phyloP scores from a whole-genome alignment of 805 yeast species.

The Saccharomyces eubayanus region DNA sequence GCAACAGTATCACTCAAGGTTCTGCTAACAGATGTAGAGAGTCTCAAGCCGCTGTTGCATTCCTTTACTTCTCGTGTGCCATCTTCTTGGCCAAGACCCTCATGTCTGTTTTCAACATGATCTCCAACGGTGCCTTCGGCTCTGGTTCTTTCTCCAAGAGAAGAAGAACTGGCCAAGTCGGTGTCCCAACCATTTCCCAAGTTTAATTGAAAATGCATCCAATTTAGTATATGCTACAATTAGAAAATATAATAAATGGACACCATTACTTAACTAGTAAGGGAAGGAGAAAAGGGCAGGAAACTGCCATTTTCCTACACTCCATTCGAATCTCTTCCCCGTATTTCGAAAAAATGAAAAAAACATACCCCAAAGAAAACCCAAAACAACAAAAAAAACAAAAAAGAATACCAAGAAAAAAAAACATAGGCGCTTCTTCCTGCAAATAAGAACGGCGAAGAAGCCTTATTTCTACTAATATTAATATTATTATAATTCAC shows the following conservation, averaged over 20 bases:
- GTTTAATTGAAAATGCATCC: slow-evolving; percentile 40
- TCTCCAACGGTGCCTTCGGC: slow-evolving; percentile 30
- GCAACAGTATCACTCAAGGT: slow-evolving; percentile 68
- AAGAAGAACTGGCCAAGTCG: slow-evolving; percentile 49
- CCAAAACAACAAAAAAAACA: not conserved
- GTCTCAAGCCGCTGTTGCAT: slow-evolving; percentile 79
- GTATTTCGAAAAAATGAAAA: not conserved
- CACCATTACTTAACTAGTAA: not conserved
- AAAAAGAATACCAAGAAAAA: not conserved
- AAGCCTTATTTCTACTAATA: not conserved
- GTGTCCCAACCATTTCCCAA: slow-evolving; percentile 84
- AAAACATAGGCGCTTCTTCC: not conserved
- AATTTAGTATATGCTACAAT: not conserved
- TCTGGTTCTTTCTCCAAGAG: slow-evolving; percentile 11
- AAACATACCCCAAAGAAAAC: not conserved
- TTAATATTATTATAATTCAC: not conserved
- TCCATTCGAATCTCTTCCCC: not conserved
- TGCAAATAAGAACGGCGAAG: not conserved
- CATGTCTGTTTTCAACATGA: slow-evolving; percentile 44
- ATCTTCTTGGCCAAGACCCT: slow-evolving; percentile 57
- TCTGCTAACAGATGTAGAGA: slow-evolving; percentile 80
- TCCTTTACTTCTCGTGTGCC: slow-evolving; percentile 76
- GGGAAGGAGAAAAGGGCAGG: not conserved
- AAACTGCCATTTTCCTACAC: not conserved
- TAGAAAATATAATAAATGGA: not conserved